Evolutionary conservation across 306 rosid species (phyloP).

Genomic region (Trifolium dubium): DNA sequence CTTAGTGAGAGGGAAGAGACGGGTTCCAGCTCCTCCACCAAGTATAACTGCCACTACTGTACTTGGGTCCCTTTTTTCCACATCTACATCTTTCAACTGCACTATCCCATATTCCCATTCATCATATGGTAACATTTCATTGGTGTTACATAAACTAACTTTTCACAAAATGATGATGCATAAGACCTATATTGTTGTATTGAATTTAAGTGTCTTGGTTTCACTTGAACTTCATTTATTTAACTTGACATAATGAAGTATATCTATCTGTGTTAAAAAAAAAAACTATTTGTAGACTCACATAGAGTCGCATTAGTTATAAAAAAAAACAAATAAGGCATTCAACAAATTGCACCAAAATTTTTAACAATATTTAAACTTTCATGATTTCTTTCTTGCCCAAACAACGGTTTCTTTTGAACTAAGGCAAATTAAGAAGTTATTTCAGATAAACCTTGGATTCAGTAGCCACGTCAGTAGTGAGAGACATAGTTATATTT

Average conservation of each 20-base stretch:
- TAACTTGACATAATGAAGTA: not conserved
- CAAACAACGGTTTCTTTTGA: not conserved
- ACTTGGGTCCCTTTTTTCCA: conserved; percentile 64
- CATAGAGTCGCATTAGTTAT: too few species aligned
- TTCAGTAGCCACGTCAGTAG: conserved; percentile 39
- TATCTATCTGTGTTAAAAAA: not conserved
- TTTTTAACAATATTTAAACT: conserved; percentile 3
- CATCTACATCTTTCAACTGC: conserved; percentile 69
- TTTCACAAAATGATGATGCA: not conserved
- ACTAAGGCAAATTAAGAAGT: not conserved
- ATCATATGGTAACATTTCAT: conserved; percentile 32
- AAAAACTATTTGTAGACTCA: too few species aligned
- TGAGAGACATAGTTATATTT: conserved; percentile 46
- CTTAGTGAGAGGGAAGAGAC: conserved; percentile 93
- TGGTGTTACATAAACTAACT: not conserved
- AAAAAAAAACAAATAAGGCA: not conserved
- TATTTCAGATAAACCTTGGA: conserved; percentile 45
- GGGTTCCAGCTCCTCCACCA: conserved; percentile 99
- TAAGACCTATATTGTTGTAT: not conserved
- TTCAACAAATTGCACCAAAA: not conserved
- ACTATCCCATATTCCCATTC: conserved; percentile 41
- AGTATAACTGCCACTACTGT: conserved; percentile 84
- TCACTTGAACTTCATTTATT: not conserved
- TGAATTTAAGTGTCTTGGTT: not conserved
- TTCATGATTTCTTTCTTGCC: not conserved